Evolutionary conservation across 805 yeast species (phyloP).

Genomic region (Priceomyces melissophilus): DNA sequence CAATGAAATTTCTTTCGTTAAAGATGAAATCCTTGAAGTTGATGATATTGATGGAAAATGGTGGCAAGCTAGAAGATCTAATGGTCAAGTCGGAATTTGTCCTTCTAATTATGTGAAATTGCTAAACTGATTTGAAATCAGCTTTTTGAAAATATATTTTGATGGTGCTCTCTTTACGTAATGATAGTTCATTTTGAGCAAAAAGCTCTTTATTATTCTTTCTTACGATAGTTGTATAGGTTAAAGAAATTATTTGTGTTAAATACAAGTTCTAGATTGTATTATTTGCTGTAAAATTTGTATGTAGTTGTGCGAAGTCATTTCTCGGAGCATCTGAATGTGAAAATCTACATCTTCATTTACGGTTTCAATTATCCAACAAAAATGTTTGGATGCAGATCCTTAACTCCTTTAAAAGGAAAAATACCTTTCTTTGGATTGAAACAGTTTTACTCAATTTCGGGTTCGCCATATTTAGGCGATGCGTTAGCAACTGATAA

Average conservation of each 20-base stretch:
- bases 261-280: no score
- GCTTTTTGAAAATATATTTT: neutral
- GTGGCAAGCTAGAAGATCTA: conserved; percentile 94
- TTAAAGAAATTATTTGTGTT: no score
- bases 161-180: no score
- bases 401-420: no score
- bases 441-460: neutral
- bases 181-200: neutral
- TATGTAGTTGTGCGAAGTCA: no score
- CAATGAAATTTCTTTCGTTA: conserved; percentile 84
- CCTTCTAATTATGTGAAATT: conserved; percentile 92
- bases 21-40: conserved; percentile 88
- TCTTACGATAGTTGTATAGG: neutral
- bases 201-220: neutral
- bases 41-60: conserved; percentile 93
- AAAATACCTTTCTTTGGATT: no score
- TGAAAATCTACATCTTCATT: no score
- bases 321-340: no score
- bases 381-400: no score
- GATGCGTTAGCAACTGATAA: conserved; percentile 30
- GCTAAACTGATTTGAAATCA: conserved; percentile 33
- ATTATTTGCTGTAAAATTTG: no score
- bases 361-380: no score
- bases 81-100: conserved; percentile 93
- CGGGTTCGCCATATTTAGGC: conserved; percentile 19